A percentile compares a stretch with the other conserved stretches of the same genome.
These are phyloP conservation scores for Sphagnurus paluster DNA, from an alignment of 1,284 basidiomycete species.

Conservation along the genomic window DNA sequence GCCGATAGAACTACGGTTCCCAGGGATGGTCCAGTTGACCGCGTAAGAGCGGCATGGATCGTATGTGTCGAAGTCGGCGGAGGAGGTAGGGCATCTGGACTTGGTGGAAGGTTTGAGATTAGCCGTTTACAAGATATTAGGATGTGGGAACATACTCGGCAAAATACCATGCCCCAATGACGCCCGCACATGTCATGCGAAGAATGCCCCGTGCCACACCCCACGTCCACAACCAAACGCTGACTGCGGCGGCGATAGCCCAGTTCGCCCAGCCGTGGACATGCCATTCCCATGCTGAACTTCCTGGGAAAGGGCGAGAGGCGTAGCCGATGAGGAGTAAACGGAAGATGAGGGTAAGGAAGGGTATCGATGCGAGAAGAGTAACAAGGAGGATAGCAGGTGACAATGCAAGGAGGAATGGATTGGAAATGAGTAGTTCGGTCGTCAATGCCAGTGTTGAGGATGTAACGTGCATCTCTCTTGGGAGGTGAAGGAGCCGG, in stretches of 20 bases:
- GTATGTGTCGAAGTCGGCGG: slow-evolving; percentile 63
- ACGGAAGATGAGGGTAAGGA: slow-evolving; percentile 82
- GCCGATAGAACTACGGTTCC: slow-evolving; percentile 79
- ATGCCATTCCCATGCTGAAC: slow-evolving; percentile 61
- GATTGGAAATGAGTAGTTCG: slow-evolving; percentile 74
- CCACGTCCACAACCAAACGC: slow-evolving; percentile 91
- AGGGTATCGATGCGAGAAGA: slow-evolving; percentile 79
- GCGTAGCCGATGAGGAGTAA: slow-evolving; percentile 75
- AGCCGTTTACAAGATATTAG: background rate
- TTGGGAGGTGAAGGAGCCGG: slow-evolving; percentile 67
- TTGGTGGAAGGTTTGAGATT: slow-evolving; percentile 25
- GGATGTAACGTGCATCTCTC: slow-evolving; percentile 68
- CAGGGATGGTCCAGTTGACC: slow-evolving; percentile 79
- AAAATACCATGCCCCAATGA: slow-evolving; percentile 94
- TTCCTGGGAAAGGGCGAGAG: slow-evolving; percentile 26
- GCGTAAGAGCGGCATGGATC: slow-evolving; percentile 76
- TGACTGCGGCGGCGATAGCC: slow-evolving; percentile 69
- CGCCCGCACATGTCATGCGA: slow-evolving; percentile 77
- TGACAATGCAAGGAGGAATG: slow-evolving; percentile 80
- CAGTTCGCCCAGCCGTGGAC: slow-evolving; percentile 80
- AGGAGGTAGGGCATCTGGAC: slow-evolving; percentile 48
- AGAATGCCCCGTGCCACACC: slow-evolving; percentile 82
- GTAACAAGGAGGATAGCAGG: slow-evolving; percentile 75
- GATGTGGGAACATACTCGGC: slow-evolving; percentile 52
- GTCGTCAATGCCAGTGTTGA: slow-evolving; percentile 82